phyloP scores from a whole-genome alignment of 2,329 filamentous ascomycete genomes.

The Balansia obtecta region DNA sequence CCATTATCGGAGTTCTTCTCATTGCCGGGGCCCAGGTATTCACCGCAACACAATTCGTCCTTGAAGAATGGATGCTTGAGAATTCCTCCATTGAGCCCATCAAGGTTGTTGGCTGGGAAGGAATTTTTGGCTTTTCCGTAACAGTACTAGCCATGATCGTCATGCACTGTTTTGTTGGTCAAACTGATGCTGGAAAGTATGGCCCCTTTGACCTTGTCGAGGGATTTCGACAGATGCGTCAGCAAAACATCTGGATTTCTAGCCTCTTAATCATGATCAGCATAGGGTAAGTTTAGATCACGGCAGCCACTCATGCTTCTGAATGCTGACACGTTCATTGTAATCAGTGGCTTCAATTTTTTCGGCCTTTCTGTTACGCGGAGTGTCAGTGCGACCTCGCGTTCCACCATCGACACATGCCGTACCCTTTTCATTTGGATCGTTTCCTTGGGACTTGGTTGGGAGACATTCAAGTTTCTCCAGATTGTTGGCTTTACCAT shows the following conservation, averaged over 20 bases:
- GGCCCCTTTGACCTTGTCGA: slow-evolving; percentile 88
- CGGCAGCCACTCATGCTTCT: background rate
- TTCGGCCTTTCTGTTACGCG: slow-evolving; percentile 92
- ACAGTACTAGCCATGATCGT: slow-evolving; percentile 71
- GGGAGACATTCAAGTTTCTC: slow-evolving; percentile 96
- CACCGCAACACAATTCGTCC: slow-evolving; percentile 88
- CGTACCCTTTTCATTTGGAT: slow-evolving; percentile 98
- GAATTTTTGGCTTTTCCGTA: slow-evolving; percentile 74
- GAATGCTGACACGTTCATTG: slow-evolving; percentile 11
- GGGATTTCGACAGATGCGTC: slow-evolving; percentile 68
- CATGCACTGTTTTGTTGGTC: slow-evolving; percentile 65
- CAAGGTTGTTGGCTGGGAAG: slow-evolving; percentile 91
- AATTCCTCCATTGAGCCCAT: slow-evolving; percentile 59
- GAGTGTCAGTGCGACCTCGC: slow-evolving; percentile 78
- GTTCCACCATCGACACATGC: slow-evolving; percentile 95
- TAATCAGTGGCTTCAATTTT: slow-evolving; percentile 82
- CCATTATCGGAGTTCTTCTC: slow-evolving; percentile 71
- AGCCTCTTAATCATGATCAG: slow-evolving; percentile 93
- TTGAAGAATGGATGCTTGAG: slow-evolving; percentile 85
- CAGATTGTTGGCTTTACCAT: slow-evolving; percentile 82
- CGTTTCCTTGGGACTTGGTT: slow-evolving; percentile 80
- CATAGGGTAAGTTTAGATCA: slow-evolving; percentile 55
- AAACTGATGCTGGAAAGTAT: slow-evolving; percentile 57
- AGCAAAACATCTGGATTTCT: slow-evolving; percentile 56
- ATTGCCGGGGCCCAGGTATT: slow-evolving; percentile 95